Base-by-base conservation (phyloP, 2,329 filamentous ascomycete genomes). In the Aspergillus candidus region DNA sequence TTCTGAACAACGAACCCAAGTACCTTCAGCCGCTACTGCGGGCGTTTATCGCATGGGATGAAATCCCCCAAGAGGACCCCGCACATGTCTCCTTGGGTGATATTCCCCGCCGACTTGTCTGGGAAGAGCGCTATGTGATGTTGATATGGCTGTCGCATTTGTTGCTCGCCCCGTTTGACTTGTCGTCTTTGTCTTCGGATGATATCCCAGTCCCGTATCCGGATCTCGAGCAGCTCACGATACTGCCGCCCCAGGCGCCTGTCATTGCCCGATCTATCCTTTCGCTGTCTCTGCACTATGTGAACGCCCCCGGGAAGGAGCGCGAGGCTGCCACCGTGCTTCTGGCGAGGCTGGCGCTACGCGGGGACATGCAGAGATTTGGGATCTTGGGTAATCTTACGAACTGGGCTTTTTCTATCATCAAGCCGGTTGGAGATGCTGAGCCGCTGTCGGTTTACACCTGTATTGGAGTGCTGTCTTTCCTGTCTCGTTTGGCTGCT, bases 101-200 rank as follows among this genome's bases (percentile, higher is more conserved):
- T 41, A 54, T 52, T n/a, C 40, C 52, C 4, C 56, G 56, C 17
- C 51, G 55, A 2, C 80, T 85, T 74, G 74, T 75, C 1, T 98
- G 93, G 93, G 84, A 95, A 62, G 86, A 96, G 65, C 78, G 86
- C 42, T 97, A 96, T 60, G 73, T 96, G 13, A 80, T 90, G 35
- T 72, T 97, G 4, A 73, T 95, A 8, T 98, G 93, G 93, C 77
- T 91, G 27, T 86, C 85, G 1, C 86, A 93, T 66, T 71, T 93
- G 12, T 73, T 91, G 46, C 76, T 91, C 29, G 88, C 88, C 1
- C 93, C 93, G 0, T 98, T 98, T 66, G 90, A 96, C 57, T 72
- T 98, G 41, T 78, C 83, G 2, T 89, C 87, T 2, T 90, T 98
- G 48, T 96, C 90, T 1, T 71, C 70, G 11, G 60, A 63, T 29